Evolutionary conservation across 768 basidiomycete genomes (phyloP).

Genomic region (Podaxis mareebaensis): DNA sequence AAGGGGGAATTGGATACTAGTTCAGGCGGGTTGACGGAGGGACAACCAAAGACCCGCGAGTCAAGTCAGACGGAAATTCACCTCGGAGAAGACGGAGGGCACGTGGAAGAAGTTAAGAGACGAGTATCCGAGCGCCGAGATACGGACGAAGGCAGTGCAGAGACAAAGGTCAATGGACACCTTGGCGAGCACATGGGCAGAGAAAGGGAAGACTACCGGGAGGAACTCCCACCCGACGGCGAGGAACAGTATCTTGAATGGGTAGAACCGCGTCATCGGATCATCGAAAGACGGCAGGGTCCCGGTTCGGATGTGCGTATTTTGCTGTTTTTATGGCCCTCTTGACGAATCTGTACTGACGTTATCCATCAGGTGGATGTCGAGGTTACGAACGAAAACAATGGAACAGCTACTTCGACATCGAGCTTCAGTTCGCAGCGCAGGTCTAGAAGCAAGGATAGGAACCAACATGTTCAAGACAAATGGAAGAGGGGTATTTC

Average conservation of each 20-base stretch:
- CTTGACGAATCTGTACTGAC: background rate
- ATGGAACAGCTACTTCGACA: background rate
- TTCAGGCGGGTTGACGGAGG: background rate
- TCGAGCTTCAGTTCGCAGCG: slow-evolving; percentile 66
- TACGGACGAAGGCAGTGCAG: slow-evolving; percentile 16
- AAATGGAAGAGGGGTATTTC: slow-evolving; percentile 24
- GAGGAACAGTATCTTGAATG: slow-evolving; percentile 25
- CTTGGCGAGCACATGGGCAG: slow-evolving; percentile 6
- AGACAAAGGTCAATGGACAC: slow-evolving; percentile 9
- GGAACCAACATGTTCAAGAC: slow-evolving; percentile 22
- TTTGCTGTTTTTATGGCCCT: slow-evolving; percentile 4
- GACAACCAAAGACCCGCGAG: background rate
- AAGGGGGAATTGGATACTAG: slow-evolving; percentile 9
- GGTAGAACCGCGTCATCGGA: slow-evolving; percentile 27
- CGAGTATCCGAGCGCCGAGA: background rate
- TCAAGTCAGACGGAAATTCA: slow-evolving; percentile 3
- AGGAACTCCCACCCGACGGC: slow-evolving; percentile 23
- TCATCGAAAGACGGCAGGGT: slow-evolving; percentile 27
- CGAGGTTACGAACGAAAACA: background rate
- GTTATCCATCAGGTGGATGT: slow-evolving; percentile 14
- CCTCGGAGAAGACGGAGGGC: background rate
- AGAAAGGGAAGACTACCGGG: slow-evolving; percentile 19
- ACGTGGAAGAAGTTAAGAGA: background rate
- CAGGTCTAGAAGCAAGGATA: slow-evolving; percentile 31
- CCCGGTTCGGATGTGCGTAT: slow-evolving; percentile 32